Base-by-base conservation (phyloP, 1,139 yeast species). In the Hansenula sp. region DNA sequence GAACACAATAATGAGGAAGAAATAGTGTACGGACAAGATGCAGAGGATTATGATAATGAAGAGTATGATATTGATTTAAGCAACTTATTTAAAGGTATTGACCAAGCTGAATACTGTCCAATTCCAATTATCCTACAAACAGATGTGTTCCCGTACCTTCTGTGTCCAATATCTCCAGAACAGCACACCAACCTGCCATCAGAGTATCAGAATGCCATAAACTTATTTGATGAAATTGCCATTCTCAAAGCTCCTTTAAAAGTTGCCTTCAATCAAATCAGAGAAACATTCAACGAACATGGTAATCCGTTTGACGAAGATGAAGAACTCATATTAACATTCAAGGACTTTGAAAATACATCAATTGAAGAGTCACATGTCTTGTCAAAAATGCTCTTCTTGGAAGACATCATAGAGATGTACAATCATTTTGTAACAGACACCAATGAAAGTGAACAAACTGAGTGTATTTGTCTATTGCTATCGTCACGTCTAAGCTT, bases 91-190 rank as follows among this genome's bases (percentile, higher is more conserved):
- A 18, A 2, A 4, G 12, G 4, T 32, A 26, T 9, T 19, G 20
- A 24, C 11, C 8, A n/a, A 35, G 33, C 32, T 19, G 37, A 35
- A 28, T 38, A 31, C 18, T 30, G 36, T 5, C 44, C 52, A 9
- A 36, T 45, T 13, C 52, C 54, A 6, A 43, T 53, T 9, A 45
- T 53, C 20, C 34, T 53, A 2, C 40, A 44, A n/a, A 50, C 53
- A 3, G 37, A 40, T 17, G 43, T 42, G 24, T 50, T 45, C n/a
- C 51, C 54, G 7, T 51, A 51, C 25, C 32, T 51, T 2, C 27
- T 53, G n/a, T 43, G 50, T 1, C 55, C 56, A 6, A 31, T 49
- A 12, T 20, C 44, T 2, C 33, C 38, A 2, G 47, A 39, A 11
- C 29, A 25, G 2, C 21, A 27, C 2, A 19, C 26, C 1, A 28